A percentile compares a stretch with the other conserved stretches of the same genome.
These are phyloP conservation scores for Spirogloea muscicola DNA, from an alignment of 139 green algal species.

Conservation along the genomic window DNA sequence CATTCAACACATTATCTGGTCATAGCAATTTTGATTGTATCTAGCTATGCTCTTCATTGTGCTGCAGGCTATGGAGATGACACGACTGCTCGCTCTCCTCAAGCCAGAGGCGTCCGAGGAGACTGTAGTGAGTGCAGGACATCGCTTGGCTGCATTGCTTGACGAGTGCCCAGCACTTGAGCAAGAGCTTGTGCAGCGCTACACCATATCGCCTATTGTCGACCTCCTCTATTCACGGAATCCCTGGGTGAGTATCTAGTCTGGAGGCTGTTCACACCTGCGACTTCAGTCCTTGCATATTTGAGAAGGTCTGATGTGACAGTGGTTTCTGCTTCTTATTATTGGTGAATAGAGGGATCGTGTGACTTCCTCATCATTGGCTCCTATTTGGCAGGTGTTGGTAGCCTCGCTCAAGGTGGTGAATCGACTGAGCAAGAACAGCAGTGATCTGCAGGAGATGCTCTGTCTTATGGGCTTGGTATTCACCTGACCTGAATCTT, in stretches of 20 bases:
- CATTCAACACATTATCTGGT: not conserved
- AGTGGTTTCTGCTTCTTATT: too few species aligned
- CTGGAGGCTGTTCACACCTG: constrained; percentile 6
- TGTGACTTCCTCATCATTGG: too few species aligned
- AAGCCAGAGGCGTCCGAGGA: not conserved
- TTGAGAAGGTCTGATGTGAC: constrained; percentile 59
- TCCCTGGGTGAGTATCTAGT: not conserved
- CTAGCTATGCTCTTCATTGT: not conserved
- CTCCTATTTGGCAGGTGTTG: too few species aligned
- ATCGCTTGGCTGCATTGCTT: not conserved
- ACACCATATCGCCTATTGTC: not conserved
- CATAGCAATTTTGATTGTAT: not conserved
- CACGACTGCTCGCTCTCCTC: not conserved
- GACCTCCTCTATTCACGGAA: not conserved
- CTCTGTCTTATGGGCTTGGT: too few species aligned
- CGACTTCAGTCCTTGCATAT: constrained; percentile 55
- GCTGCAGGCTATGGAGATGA: not conserved
- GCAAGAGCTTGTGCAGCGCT: not conserved
- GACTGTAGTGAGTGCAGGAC: not conserved
- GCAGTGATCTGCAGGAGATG: too few species aligned
- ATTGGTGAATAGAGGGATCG: too few species aligned
- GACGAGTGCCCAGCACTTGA: not conserved
- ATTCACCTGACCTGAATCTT: too few species aligned
- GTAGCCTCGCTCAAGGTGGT: too few species aligned
- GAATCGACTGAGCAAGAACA: too few species aligned